These are phyloP conservation scores for Penicillium argentinense DNA, from an alignment of 495 filamentous ascomycete species.

Conservation along the genomic window DNA sequence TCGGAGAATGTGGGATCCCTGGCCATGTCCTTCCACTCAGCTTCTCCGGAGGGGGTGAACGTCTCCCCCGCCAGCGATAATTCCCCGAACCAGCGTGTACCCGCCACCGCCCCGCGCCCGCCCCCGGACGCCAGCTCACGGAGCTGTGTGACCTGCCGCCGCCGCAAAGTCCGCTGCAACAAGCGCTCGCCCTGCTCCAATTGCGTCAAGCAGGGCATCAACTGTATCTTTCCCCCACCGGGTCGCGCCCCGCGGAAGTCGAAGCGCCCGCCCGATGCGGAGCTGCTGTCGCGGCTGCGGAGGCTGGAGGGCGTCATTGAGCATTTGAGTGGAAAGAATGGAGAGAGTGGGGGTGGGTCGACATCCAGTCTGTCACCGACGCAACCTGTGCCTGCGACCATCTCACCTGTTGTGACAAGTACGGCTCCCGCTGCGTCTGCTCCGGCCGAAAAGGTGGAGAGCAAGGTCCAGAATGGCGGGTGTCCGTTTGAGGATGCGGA, in stretches of 20 bases:
- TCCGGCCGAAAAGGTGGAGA: slow-evolving; percentile 1
- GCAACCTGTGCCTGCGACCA: slow-evolving; percentile 4
- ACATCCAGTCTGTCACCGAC: slow-evolving; percentile 10
- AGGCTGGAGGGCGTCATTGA: slow-evolving; percentile 83
- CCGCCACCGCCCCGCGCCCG: slow-evolving; percentile 20
- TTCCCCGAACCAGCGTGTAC: slow-evolving; percentile 17
- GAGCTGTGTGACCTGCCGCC: slow-evolving; percentile 81
- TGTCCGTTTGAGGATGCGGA: slow-evolving; percentile 32
- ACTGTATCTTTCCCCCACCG: slow-evolving; percentile 82
- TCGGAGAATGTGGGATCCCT: slow-evolving; percentile 14
- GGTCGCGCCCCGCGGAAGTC: slow-evolving; percentile 74
- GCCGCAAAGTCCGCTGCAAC: slow-evolving; percentile 85
- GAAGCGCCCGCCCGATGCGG: slow-evolving; percentile 67
- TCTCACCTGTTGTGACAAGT: not conserved
- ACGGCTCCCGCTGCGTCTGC: slow-evolving; percentile 6
- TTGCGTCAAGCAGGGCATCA: slow-evolving; percentile 72
- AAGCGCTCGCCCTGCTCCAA: slow-evolving; percentile 82
- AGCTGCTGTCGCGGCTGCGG: slow-evolving; percentile 73
- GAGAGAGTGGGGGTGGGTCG: slow-evolving; percentile 3
- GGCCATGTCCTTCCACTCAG: slow-evolving; percentile 34
- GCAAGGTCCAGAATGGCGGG: slow-evolving; percentile 13
- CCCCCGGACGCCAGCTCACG: slow-evolving; percentile 51
- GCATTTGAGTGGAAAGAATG: slow-evolving; percentile 48
- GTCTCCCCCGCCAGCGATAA: slow-evolving; percentile 19
- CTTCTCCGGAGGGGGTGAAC: slow-evolving; percentile 22